Percentiles rank a stretch among this genome's conserved stretches.
phyloP scores from a whole-genome alignment of 2,329 filamentous ascomycete species.

The Xylaria polymorpha region DNA sequence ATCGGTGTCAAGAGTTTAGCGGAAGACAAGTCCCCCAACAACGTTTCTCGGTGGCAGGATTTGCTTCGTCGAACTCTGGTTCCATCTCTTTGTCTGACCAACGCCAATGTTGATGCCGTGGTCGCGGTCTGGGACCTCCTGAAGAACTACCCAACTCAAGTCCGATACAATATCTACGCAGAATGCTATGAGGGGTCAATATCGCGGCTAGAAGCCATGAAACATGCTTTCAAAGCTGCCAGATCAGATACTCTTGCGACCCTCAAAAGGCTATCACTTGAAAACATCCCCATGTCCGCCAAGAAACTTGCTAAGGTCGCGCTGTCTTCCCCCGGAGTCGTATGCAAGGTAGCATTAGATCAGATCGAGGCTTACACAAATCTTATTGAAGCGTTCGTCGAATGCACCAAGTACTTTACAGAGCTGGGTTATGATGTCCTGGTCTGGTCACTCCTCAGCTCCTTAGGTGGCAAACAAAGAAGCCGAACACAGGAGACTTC shows the following conservation, averaged over 20 bases:
- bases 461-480: conserved; percentile 69
- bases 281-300: conserved; percentile 87
- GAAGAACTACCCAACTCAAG: conserved; percentile 78
- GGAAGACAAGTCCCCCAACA: conserved; percentile 75
- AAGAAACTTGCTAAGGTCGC: conserved; percentile 92
- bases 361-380: conserved; percentile 96
- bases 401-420: conserved; percentile 94
- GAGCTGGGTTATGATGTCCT: conserved; percentile 92
- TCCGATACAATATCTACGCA: conserved; percentile 88
- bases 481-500: conserved; percentile 72
- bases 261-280: conserved; percentile 89
- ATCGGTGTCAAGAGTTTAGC: conserved; percentile 83
- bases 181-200: conserved; percentile 89
- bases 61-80: conserved; percentile 86
- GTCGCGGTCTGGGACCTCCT: conserved; percentile 89
- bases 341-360: conserved; percentile 87
- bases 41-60: conserved; percentile 83
- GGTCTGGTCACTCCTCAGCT: conserved; percentile 89
- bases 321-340: conserved; percentile 87
- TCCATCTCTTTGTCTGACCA: conserved; percentile 87
- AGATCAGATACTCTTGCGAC: conserved; percentile 83
- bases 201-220: conserved; percentile 81
- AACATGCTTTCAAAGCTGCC: conserved; percentile 80
- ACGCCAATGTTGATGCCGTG: conserved; percentile 83
- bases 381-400: conserved; percentile 92